A percentile compares a stretch with the other conserved stretches of the same genome.
Conservation (phyloP, 768 basidiomycete species). For the Pleurotus pulmonarius region DNA sequence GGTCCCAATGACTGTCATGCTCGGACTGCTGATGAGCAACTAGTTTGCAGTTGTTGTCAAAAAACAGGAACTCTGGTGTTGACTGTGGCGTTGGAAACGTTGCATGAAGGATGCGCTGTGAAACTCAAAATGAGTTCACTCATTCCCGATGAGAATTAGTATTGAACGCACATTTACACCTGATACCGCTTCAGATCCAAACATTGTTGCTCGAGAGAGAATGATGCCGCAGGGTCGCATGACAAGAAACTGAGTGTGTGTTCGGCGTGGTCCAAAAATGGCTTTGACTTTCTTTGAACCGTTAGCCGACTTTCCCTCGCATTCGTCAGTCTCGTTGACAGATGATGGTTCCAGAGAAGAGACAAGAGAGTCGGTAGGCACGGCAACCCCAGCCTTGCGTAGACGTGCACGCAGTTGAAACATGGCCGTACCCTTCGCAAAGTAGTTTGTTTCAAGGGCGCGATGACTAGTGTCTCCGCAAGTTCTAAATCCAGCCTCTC, state of each 20-base stretch:
- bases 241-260: background rate
- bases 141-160: background rate
- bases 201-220: background rate
- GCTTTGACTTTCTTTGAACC: slow-evolving; percentile 7
- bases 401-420: slow-evolving; percentile 12
- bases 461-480: slow-evolving; percentile 11
- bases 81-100: background rate
- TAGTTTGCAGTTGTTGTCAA: background rate
- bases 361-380: background rate
- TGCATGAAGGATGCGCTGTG: background rate
- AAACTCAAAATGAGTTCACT: background rate
- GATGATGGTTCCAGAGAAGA: too few relatives aligned
- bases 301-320: background rate
- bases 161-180: background rate
- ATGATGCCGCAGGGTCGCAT: background rate
- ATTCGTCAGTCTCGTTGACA: background rate
- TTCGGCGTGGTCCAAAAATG: slow-evolving; percentile 9
- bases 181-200: background rate
- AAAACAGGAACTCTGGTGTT: background rate
- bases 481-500: background rate
- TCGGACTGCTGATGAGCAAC: slow-evolving; percentile 10
- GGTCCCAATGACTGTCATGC: slow-evolving; percentile 10
- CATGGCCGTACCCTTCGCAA: slow-evolving; percentile 6
- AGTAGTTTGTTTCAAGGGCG: slow-evolving; percentile 8
- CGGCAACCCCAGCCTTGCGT: background rate